Conservation (phyloP, 2,329 filamentous ascomycete species). For the Paecilomyces variotii region DNA sequence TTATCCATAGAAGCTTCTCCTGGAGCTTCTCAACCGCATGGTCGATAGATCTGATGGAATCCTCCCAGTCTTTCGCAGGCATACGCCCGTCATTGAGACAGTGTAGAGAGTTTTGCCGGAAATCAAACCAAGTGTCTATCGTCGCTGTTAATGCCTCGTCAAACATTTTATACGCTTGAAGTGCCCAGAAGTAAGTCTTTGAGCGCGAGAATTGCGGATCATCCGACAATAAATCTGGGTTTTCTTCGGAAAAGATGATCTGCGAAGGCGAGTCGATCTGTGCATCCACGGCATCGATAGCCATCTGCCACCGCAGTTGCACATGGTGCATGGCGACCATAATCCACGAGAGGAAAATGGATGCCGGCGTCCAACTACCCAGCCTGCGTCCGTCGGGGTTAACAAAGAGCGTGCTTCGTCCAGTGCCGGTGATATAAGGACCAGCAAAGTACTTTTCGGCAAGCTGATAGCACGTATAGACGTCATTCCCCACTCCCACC, state of each 20-base stretch:
- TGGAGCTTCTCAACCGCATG: constrained; percentile 2
- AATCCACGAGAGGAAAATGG: constrained; percentile 5
- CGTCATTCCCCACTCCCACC: constrained; percentile 3
- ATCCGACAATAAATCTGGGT: constrained; percentile 3
- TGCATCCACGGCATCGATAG: constrained; percentile 3
- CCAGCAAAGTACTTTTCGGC: constrained; percentile 3
- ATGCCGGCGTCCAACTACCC: constrained; percentile 1
- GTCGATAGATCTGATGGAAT: constrained; percentile 1
- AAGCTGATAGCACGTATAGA: constrained; percentile 4
- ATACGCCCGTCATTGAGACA: constrained; percentile 4
- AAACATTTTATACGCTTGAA: constrained; percentile 7
- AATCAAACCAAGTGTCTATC: constrained; percentile 5
- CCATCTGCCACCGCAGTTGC: constrained; percentile 4
- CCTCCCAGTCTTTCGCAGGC: constrained; percentile 2
- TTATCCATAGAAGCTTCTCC: constrained; percentile 3
- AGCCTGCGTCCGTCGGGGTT: not conserved
- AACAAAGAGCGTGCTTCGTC: not conserved
- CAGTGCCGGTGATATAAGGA: constrained; percentile 2
- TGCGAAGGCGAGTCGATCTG: constrained; percentile 3
- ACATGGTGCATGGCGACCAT: constrained; percentile 4
- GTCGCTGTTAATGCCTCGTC: constrained; percentile 3
- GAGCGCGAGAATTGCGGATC: constrained; percentile 6
- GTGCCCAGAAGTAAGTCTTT: constrained; percentile 7
- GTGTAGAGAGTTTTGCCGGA: constrained; percentile 4
- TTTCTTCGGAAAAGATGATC: not conserved